Evolutionary conservation across 345 rosid species (phyloP), one percentile per base, ranked within the genome.

Genomic region (Reutealis trisperma): DNA sequence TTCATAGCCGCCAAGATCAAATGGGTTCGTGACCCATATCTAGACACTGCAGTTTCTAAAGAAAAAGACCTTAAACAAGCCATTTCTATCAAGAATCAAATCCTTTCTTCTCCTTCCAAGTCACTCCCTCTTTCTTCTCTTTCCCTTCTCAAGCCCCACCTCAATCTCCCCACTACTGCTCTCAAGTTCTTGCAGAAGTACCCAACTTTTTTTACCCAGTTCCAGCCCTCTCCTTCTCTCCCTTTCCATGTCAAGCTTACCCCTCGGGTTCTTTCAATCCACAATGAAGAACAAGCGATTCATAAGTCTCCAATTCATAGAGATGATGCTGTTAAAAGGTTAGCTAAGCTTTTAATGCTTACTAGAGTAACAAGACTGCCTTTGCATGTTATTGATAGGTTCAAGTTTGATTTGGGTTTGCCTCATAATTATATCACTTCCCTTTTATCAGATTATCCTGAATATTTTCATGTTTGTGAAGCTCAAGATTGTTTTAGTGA

Each of bases 321-420:
- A 0, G 66, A 80, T 22, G 87, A 65, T 70, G 63, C 85, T 0
- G 83, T 86, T 34, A 71, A 79, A 61, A 82, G 94, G 67, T 78
- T 94, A 19, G 84, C 91, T 12, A 94, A 88, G 85, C 63, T 94
- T 55, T 69, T 94, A 81, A 88, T 94, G 97, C 87, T 92, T 22
- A 75, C 93, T 0, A 72, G 86, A 70, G 80, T 81, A 2, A 63
- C 63, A 21, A 82, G 72, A 68, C 77, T 92, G 83, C 98, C 98
- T 34, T 74, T 94, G 11, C 41, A 70, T 63, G 18, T 88, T 19
- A 47, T 94, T n/a, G 87, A 90, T 76, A 80, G 79, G 73, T 88
- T 94, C 81, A 82, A 79, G 67, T 88, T 86, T 55, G 98, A 94
- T 82, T 77, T 94, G 45, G 98, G 97, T 24, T 88, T 94, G 80